Percentiles rank a stretch among this genome's conserved stretches.
Conservation (phyloP, 1,284 basidiomycete genomes). For the Trichosporon sp. region DNA sequence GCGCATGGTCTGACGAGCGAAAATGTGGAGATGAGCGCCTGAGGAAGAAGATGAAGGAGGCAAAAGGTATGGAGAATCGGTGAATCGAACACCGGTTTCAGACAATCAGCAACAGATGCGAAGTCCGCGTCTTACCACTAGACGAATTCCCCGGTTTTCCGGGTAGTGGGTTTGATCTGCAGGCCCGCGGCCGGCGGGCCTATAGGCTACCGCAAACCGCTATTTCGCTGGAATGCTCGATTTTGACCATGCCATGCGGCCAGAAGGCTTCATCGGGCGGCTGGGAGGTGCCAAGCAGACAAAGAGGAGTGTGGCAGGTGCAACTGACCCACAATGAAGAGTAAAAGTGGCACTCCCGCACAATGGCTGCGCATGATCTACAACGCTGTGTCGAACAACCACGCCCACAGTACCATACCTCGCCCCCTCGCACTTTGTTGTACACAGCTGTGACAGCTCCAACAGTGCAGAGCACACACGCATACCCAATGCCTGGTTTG, state of each 20-base stretch:
- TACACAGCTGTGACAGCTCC: too few species aligned
- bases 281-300: too few species aligned
- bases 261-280: too few species aligned
- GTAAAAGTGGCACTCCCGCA: background rate
- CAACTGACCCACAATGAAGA: background rate
- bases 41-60: background rate
- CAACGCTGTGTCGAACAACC: too few species aligned
- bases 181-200: background rate
- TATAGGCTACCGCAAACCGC: background rate
- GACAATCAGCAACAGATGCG: background rate
- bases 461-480: too few species aligned
- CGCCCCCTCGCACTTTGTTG: too few species aligned
- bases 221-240: background rate
- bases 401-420: too few species aligned
- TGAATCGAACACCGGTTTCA: background rate
- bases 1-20: too few species aligned
- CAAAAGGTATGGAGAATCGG: background rate
- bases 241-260: background rate
- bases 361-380: too few species aligned
- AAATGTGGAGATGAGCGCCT: background rate
- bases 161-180: background rate
- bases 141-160: background rate
- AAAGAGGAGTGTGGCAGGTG: background rate
- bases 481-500: too few species aligned
- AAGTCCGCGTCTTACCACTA: background rate